A percentile compares a stretch with the other conserved stretches of the same genome.
Conservation (phyloP, 129 eudicot species). For the Dittrichia graveolens region DNA sequence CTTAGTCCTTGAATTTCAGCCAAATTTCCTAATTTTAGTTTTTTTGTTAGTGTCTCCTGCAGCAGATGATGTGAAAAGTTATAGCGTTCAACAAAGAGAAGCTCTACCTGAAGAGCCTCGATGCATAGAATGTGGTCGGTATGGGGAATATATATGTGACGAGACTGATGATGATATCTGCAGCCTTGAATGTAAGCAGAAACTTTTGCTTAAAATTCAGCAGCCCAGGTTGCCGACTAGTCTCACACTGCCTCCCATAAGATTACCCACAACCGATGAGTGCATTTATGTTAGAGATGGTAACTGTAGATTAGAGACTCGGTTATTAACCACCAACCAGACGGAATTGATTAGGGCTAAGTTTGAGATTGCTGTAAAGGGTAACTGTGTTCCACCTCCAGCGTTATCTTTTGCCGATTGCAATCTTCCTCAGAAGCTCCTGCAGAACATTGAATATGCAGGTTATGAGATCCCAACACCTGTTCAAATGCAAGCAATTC, state of each 20-base stretch:
- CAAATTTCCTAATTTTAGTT: neutral
- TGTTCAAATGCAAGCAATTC: constrained; percentile 97
- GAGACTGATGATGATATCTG: constrained; percentile 97
- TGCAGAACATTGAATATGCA: constrained; percentile 65
- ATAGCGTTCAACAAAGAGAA: constrained; percentile 92
- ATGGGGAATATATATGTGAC: constrained; percentile 97
- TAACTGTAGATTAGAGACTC: constrained; percentile 34
- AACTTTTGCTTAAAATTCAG: constrained; percentile 46
- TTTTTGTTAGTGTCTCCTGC: constrained; percentile 33
- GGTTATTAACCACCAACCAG: constrained; percentile 34
- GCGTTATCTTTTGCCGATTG: constrained; percentile 67
- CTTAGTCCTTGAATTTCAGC: constrained; percentile 7
- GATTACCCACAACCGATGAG: constrained; percentile 71
- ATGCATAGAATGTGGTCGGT: constrained; percentile 80
- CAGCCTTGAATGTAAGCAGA: constrained; percentile 85
- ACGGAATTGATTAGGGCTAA: constrained; percentile 51
- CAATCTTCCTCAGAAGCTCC: constrained; percentile 70
- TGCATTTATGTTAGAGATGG: constrained; percentile 75
- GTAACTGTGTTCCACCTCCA: constrained; percentile 59
- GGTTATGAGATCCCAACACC: constrained; percentile 96
- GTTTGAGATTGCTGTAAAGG: constrained; percentile 72
- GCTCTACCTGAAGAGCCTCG: constrained; percentile 85
- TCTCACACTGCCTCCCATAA: constrained; percentile 38
- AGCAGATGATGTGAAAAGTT: constrained; percentile 73
- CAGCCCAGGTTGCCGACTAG: constrained; percentile 41